Evolutionary conservation across 768 basidiomycete genomes (phyloP).

Genomic region (Agaricus subrufescens): DNA sequence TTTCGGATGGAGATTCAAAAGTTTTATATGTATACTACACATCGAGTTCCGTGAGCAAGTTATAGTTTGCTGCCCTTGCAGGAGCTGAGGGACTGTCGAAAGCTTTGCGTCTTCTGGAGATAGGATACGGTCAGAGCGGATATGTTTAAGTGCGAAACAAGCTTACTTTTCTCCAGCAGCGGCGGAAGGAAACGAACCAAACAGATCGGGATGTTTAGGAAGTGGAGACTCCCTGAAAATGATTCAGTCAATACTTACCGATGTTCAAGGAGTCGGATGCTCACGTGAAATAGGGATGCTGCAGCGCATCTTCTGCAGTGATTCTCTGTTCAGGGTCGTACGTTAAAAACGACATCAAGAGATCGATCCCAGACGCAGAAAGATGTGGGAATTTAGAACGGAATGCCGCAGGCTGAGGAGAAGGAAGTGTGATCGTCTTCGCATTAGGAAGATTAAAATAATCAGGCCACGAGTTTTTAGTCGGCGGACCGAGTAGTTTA

Average conservation of each 20-base stretch:
- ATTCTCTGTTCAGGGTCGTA: conserved; percentile 90
- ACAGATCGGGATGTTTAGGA: conserved; percentile 94
- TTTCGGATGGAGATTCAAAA: background rate
- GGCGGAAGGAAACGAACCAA: conserved; percentile 91
- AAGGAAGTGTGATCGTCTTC: conserved; percentile 71
- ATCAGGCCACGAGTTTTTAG: conserved; percentile 80
- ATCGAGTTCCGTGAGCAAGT: conserved; percentile 63
- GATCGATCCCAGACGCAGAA: conserved; percentile 78
- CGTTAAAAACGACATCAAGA: conserved; percentile 74
- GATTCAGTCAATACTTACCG: background rate
- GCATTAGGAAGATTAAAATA: conserved; percentile 75
- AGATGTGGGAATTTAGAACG: conserved; percentile 85
- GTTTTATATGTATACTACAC: conserved; percentile 20
- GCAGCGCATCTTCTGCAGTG: conserved; percentile 83
- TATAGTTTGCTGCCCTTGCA: conserved; percentile 62
- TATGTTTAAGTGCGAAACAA: background rate
- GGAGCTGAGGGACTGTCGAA: conserved; percentile 82
- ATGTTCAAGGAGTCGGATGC: conserved; percentile 16
- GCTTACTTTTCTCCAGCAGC: conserved; percentile 94
- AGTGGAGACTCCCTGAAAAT: conserved; percentile 78
- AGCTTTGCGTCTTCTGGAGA: conserved; percentile 63
- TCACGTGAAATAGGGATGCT: conserved; percentile 90
- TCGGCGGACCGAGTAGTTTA: conserved; percentile 92
- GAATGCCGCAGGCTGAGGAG: conserved; percentile 70
- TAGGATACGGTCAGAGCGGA: conserved; percentile 8